Evolutionary conservation across 495 filamentous ascomycete species (phyloP), one percentile per base, ranked within the genome.

Genomic region (Daldinia bambusicola): DNA sequence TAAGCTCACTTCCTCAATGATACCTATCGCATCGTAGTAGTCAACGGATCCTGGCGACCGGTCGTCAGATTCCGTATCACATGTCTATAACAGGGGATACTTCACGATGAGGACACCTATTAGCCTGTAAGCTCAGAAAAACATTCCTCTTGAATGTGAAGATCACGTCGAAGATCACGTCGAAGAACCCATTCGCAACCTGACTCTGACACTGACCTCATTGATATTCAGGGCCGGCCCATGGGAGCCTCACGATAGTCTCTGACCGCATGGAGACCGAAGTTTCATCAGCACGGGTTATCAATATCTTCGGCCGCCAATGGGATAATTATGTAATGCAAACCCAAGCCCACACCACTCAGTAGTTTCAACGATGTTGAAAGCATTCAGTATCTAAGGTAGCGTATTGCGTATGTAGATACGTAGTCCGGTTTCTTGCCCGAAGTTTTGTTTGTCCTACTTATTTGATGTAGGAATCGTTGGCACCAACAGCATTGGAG

Each of bases 111-210:
- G 45, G 14, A 38, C 38, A 67, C 52, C 63, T 61, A 68, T 72
- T 61, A 65, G 55, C 70, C 70, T 61, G 55, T 67, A 55, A 32
- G 16, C 32, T 30, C 31, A 13, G 55, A 55, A 55, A 68, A 55
- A 37, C 41, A 56, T 73, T 73, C 70, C 57, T 69, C 70, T 63
- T 66, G 57, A 37, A 66, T 69, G 36, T 62, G 70, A 66, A 73
- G 70, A 73, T 73, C 61, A 66, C 60, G 57, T 38, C 58, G 70
- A 66, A 73, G 70, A 73, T 73, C 61, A 66, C 60, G 57, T 38
- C 58, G 61, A 66, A 57, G 70, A 58, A 55, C 56, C 7, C 43
- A 37, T 57, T 53, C 56, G 48, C 32, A 55, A 52, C 61, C 48
- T 45, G 61, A 65, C 60, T 40, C 50, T 53, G 13, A 7, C 50